Conservation (phyloP, 768 basidiomycete genomes). For the Rhodotorula kratochvilovae region DNA sequence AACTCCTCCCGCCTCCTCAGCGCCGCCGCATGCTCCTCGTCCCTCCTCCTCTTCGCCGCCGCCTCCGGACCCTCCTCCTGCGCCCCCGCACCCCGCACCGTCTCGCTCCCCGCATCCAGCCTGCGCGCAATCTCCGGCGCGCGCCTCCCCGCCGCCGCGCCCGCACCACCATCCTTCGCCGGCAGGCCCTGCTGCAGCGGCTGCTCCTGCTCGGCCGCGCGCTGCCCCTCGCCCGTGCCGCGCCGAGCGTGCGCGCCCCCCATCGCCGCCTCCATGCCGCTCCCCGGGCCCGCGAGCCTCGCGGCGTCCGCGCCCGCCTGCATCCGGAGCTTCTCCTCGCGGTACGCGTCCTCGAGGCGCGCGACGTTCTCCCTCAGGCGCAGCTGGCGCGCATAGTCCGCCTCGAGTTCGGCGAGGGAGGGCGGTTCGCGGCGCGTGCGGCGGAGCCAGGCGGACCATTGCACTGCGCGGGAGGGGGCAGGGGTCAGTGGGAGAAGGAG, state of each 20-base stretch:
- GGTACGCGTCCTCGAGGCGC: conserved; percentile 25
- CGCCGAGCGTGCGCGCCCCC: too few relatives aligned
- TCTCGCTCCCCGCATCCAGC: background rate
- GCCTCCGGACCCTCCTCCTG: background rate
- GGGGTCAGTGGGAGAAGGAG: background rate
- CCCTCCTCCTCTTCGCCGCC: background rate
- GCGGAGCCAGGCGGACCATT: conserved; percentile 42
- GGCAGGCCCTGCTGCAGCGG: conserved; percentile 7
- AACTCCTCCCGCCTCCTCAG: conserved; percentile 23
- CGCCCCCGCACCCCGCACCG: background rate
- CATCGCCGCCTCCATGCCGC: background rate
- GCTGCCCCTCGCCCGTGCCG: background rate
- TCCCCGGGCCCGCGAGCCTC: background rate
- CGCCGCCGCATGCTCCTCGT: conserved; percentile 17
- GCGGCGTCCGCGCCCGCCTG: background rate
- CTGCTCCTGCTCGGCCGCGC: too few relatives aligned
- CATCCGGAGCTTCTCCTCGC: conserved; percentile 32
- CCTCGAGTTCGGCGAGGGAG: conserved; percentile 26
- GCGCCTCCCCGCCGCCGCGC: background rate
- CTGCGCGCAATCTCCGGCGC: conserved; percentile 7
- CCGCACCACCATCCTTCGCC: conserved; percentile 4
- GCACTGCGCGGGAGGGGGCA: conserved; percentile 11
- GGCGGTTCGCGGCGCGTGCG: conserved; percentile 35
- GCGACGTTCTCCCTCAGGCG: conserved; percentile 35
- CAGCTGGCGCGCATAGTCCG: conserved; percentile 25